Evolutionary conservation across 768 basidiomycete species (phyloP).

Genomic region (Coprinopsis cinerea): DNA sequence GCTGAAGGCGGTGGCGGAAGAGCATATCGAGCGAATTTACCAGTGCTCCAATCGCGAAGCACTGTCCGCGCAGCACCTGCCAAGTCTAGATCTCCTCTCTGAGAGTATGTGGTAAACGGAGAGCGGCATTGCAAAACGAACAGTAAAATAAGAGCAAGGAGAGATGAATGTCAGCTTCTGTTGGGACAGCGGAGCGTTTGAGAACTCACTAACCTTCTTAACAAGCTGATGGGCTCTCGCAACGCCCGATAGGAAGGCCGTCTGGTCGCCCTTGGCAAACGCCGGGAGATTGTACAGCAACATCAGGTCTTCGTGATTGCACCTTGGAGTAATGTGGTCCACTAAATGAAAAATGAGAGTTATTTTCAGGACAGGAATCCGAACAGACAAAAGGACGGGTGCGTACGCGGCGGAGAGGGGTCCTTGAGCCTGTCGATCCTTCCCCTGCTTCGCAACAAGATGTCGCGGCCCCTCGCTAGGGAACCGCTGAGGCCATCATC

Average conservation of each 20-base stretch:
- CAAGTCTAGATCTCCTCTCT: constrained; percentile 72
- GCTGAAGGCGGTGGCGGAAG: constrained; percentile 28
- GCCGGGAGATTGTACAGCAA: constrained; percentile 81
- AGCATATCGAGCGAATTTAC: constrained; percentile 70
- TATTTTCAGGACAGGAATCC: not conserved
- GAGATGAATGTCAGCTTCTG: too few relatives aligned
- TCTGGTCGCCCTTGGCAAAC: constrained; percentile 60
- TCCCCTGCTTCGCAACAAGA: constrained; percentile 74
- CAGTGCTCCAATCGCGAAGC: constrained; percentile 79
- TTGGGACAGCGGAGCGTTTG: constrained; percentile 10
- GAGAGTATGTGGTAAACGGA: constrained; percentile 11
- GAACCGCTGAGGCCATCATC: constrained; percentile 34
- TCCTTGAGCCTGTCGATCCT: constrained; percentile 84
- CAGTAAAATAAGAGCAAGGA: too few relatives aligned
- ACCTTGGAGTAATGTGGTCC: constrained; percentile 58
- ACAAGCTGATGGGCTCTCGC: constrained; percentile 71
- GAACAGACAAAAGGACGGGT: not conserved
- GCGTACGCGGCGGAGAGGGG: constrained; percentile 61
- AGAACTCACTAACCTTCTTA: constrained; percentile 54
- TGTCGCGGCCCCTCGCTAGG: constrained; percentile 54
- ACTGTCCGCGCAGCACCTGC: constrained; percentile 71
- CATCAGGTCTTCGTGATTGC: constrained; percentile 81
- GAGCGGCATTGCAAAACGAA: too few relatives aligned
- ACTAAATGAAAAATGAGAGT: constrained; percentile 39
- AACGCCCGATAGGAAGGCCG: constrained; percentile 70